Conservation (phyloP, 306 rosid genomes). For the Corylus avellana region DNA sequence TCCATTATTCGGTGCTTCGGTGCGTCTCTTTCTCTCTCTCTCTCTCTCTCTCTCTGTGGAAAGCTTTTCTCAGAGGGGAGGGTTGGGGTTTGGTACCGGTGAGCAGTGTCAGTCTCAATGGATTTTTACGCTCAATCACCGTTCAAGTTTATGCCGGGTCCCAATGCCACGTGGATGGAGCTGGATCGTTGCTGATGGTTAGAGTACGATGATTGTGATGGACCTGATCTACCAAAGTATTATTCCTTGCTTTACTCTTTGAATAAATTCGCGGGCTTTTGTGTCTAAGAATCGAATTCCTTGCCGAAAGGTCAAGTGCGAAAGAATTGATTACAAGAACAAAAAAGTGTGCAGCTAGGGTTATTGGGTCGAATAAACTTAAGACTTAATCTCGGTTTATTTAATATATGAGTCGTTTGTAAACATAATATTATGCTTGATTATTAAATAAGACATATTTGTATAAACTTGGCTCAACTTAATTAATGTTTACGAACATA, state of each 20-base stretch:
- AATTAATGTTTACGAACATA: no score
- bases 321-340: no score
- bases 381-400: no score
- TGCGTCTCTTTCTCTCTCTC: neutral
- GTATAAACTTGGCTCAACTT: no score
- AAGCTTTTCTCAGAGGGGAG: neutral
- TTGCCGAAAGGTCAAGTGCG: neutral
- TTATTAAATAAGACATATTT: no score
- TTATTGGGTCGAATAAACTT: no score
- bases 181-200: neutral
- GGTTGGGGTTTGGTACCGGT: neutral
- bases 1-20: constrained; percentile 46
- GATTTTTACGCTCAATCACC: neutral
- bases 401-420: no score
- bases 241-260: neutral
- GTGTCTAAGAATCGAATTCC: neutral
- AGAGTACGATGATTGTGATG: no score
- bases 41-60: constrained; percentile 8
- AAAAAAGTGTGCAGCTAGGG: no score
- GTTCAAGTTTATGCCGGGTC: no score
- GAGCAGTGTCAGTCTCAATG: neutral
- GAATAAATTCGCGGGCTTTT: neutral
- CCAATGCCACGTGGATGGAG: neutral
- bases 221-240: neutral
- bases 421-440: no score